Conservation (phyloP, 768 basidiomycete genomes). For the Lactarius hengduanensis region DNA sequence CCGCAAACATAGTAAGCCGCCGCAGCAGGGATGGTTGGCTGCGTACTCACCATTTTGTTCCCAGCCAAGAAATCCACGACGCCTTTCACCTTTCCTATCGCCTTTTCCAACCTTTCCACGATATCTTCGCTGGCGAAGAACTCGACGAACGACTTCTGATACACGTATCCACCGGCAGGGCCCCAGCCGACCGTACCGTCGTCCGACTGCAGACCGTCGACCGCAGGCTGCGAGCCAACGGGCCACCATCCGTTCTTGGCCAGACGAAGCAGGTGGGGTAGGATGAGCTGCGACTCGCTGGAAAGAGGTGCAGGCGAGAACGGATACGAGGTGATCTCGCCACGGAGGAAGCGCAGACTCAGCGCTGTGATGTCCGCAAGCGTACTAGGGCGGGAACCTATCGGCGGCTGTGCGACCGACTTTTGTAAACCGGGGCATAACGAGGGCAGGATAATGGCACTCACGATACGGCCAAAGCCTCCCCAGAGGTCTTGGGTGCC, state of each 20-base stretch:
- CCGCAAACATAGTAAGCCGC: background rate
- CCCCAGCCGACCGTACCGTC: slow-evolving; percentile 92
- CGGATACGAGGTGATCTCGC: slow-evolving; percentile 72
- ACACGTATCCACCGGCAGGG: slow-evolving; percentile 88
- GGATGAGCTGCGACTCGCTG: slow-evolving; percentile 77
- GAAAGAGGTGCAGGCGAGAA: slow-evolving; percentile 85
- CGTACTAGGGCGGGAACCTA: slow-evolving; percentile 11
- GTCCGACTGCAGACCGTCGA: slow-evolving; percentile 73
- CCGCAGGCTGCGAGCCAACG: slow-evolving; percentile 92
- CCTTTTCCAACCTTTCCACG: slow-evolving; percentile 58
- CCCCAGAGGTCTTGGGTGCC: slow-evolving; percentile 81
- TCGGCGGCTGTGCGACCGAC: slow-evolving; percentile 12
- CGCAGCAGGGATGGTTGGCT: background rate
- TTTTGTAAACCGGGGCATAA: background rate
- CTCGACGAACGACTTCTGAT: slow-evolving; percentile 97
- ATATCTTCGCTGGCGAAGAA: slow-evolving; percentile 76
- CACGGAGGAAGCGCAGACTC: slow-evolving; percentile 78
- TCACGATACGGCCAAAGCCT: slow-evolving; percentile 58
- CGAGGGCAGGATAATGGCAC: slow-evolving; percentile 19
- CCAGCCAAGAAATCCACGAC: slow-evolving; percentile 87
- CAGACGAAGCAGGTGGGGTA: slow-evolving; percentile 71
- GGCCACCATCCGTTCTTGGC: slow-evolving; percentile 91
- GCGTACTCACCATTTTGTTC: slow-evolving; percentile 59
- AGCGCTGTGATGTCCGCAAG: slow-evolving; percentile 68
- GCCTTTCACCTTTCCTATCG: slow-evolving; percentile 54